Conservation (phyloP, 2,329 filamentous ascomycete genomes). For the Pestalotiopsis sp. region DNA sequence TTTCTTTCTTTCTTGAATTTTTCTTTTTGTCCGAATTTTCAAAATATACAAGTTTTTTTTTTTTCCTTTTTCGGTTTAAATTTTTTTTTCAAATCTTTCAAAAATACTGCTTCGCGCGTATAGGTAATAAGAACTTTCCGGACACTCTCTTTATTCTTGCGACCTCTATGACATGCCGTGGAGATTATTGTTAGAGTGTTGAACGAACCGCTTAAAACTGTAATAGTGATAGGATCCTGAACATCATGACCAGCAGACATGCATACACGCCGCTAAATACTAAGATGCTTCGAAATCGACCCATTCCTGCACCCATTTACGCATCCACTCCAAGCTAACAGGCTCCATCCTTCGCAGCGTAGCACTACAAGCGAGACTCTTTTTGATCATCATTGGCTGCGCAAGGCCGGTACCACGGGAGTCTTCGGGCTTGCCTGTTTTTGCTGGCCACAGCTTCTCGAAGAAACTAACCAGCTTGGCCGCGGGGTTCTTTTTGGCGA, state of each 20-base stretch:
- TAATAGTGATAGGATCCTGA: too few species aligned
- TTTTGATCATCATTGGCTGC: not conserved
- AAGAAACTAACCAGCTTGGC: not conserved
- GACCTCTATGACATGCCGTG: too few species aligned
- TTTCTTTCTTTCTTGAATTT: not conserved
- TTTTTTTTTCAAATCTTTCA: too few species aligned
- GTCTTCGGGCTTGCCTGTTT: not conserved
- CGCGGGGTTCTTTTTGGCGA: not conserved
- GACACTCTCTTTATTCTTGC: too few species aligned
- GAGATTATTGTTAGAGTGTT: too few species aligned
- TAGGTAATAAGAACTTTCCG: too few species aligned
- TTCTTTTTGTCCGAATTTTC: not conserved
- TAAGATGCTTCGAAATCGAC: slow-evolving; percentile 1
- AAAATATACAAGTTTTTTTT: too few species aligned
- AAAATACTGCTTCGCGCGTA: too few species aligned
- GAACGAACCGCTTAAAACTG: too few species aligned
- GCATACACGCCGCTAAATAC: not conserved
- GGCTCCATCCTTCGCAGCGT: slow-evolving; percentile 26
- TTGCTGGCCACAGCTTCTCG: not conserved
- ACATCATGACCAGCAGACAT: too few species aligned
- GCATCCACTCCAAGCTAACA: slow-evolving; percentile 32
- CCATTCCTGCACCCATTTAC: slow-evolving; percentile 37
- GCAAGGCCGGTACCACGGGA: not conserved
- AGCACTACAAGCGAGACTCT: slow-evolving; percentile 18
- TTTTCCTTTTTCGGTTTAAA: too few species aligned